A percentile compares a stretch with the other conserved stretches of the same genome.
These are phyloP conservation scores for Odonthalia washingtoniensis DNA, from an alignment of 31 red algal species.

Conservation along the genomic window DNA sequence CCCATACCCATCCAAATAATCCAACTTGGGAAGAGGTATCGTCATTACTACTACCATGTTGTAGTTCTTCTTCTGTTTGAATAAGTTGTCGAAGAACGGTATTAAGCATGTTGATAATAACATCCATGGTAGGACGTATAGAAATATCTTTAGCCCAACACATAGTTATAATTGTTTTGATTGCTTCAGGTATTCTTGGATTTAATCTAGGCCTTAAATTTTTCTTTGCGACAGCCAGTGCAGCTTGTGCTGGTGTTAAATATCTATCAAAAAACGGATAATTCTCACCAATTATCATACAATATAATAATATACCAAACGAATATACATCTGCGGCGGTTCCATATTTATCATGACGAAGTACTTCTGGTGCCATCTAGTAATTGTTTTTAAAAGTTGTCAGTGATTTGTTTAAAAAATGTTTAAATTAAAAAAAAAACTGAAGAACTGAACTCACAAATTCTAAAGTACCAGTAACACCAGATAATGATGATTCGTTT, in stretches of 20 bases:
- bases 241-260: constrained; percentile 80
- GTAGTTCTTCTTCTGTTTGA: no score
- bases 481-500: constrained; percentile 36
- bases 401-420: background rate
- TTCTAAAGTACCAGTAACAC: constrained; percentile 65
- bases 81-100: no score
- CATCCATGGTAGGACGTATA: constrained; percentile 56
- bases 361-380: constrained; percentile 94
- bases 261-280: constrained; percentile 62
- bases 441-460: constrained; percentile 51
- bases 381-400: constrained; percentile 41
- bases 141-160: constrained; percentile 70
- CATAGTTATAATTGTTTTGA: constrained; percentile 47
- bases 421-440: constrained; percentile 31
- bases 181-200: constrained; percentile 35
- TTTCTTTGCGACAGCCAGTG: constrained; percentile 58
- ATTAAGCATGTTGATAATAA: constrained; percentile 48
- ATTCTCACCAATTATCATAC: constrained; percentile 56
- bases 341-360: constrained; percentile 74
- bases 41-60: no score
- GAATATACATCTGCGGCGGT: constrained; percentile 83
- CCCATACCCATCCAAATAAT: no score
- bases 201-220: constrained; percentile 56
- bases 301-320: constrained; percentile 87
- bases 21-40: no score